A percentile compares a stretch with the other conserved stretches of the same genome.
These are phyloP conservation scores for Hyaloscypha hepaticicola DNA, from an alignment of 495 filamentous ascomycete species.

Conservation along the genomic window DNA sequence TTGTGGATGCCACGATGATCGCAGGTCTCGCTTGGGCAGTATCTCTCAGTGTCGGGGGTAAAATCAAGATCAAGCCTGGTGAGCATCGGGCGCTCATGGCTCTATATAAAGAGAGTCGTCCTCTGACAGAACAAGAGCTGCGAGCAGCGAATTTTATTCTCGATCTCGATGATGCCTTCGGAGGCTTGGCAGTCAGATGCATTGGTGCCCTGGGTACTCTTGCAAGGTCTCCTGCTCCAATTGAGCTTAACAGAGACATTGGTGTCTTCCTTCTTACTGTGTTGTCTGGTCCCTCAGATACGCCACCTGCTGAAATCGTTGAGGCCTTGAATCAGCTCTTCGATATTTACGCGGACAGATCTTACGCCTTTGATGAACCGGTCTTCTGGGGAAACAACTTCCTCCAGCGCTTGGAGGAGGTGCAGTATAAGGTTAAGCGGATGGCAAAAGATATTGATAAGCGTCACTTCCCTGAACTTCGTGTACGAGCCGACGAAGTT, in stretches of 20 bases:
- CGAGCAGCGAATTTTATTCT: slow-evolving; percentile 24
- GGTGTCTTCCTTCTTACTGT: slow-evolving; percentile 58
- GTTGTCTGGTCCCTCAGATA: slow-evolving; percentile 43
- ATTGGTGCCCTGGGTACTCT: slow-evolving; percentile 60
- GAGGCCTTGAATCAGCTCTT: slow-evolving; percentile 61
- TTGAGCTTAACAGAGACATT: slow-evolving; percentile 52
- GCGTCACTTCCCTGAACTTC: slow-evolving; percentile 49
- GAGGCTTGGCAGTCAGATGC: slow-evolving; percentile 56
- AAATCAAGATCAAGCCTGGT: slow-evolving; percentile 42
- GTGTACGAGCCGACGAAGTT: slow-evolving; percentile 55
- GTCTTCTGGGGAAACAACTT: slow-evolving; percentile 63
- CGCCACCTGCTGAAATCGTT: slow-evolving; percentile 48
- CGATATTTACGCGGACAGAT: slow-evolving; percentile 61
- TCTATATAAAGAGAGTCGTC: slow-evolving; percentile 51
- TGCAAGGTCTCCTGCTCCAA: slow-evolving; percentile 45
- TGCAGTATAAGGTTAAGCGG: slow-evolving; percentile 47
- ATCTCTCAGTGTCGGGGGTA: slow-evolving; percentile 48
- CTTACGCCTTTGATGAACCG: slow-evolving; percentile 49
- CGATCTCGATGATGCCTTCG: slow-evolving; percentile 45
- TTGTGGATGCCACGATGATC: slow-evolving; percentile 54
- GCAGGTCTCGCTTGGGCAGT: slow-evolving; percentile 63
- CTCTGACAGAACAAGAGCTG: slow-evolving; percentile 4
- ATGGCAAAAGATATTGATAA: slow-evolving; percentile 57
- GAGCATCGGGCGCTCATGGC: slow-evolving; percentile 60
- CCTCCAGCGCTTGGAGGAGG: slow-evolving; percentile 53